A percentile compares a stretch with the other conserved stretches of the same genome.
Conservation (phyloP, 129 eudicot genomes). For the Tagetes erecta region DNA sequence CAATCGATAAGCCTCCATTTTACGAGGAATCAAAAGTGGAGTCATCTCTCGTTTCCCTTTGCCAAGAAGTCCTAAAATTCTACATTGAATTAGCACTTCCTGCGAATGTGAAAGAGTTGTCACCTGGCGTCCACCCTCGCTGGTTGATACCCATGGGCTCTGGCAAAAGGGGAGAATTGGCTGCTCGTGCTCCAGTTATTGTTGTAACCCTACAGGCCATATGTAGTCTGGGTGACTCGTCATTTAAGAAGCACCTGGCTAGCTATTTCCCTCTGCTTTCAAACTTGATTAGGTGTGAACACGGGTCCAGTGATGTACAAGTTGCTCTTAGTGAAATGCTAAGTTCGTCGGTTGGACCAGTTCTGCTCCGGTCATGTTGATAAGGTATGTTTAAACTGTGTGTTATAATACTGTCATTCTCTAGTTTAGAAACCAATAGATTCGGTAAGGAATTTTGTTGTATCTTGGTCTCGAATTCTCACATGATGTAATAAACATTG, state of each 20-base stretch:
- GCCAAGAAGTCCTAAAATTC: slow-evolving; percentile 66
- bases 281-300: slow-evolving; percentile 80
- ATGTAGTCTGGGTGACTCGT: slow-evolving; percentile 61
- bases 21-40: slow-evolving; percentile 65
- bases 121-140: slow-evolving; percentile 32
- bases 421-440: slow-evolving; percentile 1
- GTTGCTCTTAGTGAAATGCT: slow-evolving; percentile 86
- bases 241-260: slow-evolving; percentile 64
- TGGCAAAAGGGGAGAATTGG: slow-evolving; percentile 74
- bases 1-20: slow-evolving; percentile 51
- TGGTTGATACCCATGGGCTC: slow-evolving; percentile 81
- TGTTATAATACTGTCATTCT: slow-evolving; percentile 3
- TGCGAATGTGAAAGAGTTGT: slow-evolving; percentile 32
- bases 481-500: background rate
- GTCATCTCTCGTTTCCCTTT: slow-evolving; percentile 68
- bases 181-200: slow-evolving; percentile 79
- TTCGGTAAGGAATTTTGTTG: background rate
- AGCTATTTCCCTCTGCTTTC: slow-evolving; percentile 68
- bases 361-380: slow-evolving; percentile 76
- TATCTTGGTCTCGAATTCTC: slow-evolving; percentile 2
- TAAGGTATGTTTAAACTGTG: slow-evolving; percentile 22
- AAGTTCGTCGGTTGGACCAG: slow-evolving; percentile 71
- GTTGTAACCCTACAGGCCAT: slow-evolving; percentile 77
- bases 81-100: slow-evolving; percentile 60
- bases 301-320: slow-evolving; percentile 85